Conservation (phyloP, 1,284 basidiomycete genomes). For the Ganoderma boninense region DNA sequence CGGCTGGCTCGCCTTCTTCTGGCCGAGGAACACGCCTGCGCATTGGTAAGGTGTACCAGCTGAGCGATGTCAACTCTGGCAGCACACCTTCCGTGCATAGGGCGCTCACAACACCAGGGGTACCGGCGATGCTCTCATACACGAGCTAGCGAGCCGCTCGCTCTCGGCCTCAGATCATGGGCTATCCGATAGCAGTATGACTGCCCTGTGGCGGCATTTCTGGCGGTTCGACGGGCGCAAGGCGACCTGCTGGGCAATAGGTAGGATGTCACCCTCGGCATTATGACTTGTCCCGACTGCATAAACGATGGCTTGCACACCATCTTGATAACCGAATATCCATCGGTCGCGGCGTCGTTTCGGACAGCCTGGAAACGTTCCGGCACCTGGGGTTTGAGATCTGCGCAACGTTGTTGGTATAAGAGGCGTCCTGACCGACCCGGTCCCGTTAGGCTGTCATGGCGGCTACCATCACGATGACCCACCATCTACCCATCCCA, state of each 20-base stretch:
- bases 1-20: conserved; percentile 5
- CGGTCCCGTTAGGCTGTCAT: not conserved
- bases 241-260: not conserved
- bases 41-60: conserved; percentile 8
- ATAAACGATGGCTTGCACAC: conserved; percentile 12
- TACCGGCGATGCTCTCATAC: conserved; percentile 15
- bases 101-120: conserved; percentile 13
- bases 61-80: conserved; percentile 1
- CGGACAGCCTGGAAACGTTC: conserved; percentile 7
- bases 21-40: conserved; percentile 15
- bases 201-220: not conserved
- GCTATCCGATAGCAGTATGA: conserved; percentile 19
- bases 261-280: conserved; percentile 16
- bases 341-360: conserved; percentile 9
- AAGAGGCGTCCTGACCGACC: conserved; percentile 3
- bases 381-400: not conserved
- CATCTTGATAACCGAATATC: conserved; percentile 21
- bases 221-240: conserved; percentile 10
- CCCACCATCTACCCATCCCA: conserved; percentile 13
- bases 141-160: conserved; percentile 13
- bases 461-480: conserved; percentile 17
- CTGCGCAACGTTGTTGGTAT: conserved; percentile 5
- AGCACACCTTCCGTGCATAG: not conserved
- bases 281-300: conserved; percentile 12
- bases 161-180: not conserved